A percentile compares a stretch with the other conserved stretches of the same genome.
Conservation (phyloP, 1,139 yeast genomes). For the Hansenula sp. region DNA sequence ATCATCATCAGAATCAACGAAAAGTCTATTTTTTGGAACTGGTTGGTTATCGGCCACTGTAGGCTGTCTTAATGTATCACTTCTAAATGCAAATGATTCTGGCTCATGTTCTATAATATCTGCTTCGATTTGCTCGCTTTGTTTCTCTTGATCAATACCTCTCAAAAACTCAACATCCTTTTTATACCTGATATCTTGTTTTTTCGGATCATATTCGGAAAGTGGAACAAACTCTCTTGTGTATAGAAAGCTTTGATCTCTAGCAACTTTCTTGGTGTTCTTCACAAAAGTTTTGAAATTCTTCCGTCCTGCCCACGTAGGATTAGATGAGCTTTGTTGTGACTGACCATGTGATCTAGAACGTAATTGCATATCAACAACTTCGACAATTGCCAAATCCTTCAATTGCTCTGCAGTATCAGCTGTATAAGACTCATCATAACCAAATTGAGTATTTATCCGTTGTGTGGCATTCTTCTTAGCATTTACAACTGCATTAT, state of each 20-base stretch:
- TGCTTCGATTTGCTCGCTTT: background rate
- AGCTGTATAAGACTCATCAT: slow-evolving; percentile 24
- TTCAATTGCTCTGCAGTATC: slow-evolving; percentile 26
- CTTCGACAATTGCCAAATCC: slow-evolving; percentile 29
- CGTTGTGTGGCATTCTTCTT: slow-evolving; percentile 28
- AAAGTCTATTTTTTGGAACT: slow-evolving; percentile 4
- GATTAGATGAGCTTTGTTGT: slow-evolving; percentile 7
- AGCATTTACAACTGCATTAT: slow-evolving; percentile 23
- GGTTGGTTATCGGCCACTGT: slow-evolving; percentile 1
- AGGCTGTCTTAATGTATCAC: background rate
- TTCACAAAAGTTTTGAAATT: slow-evolving; percentile 34
- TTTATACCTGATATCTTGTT: slow-evolving; percentile 6
- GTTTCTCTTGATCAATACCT: slow-evolving; percentile 7
- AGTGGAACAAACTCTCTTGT: slow-evolving; percentile 23
- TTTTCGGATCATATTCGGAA: slow-evolving; percentile 12
- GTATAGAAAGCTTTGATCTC: slow-evolving; percentile 19
- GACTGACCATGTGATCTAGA: background rate
- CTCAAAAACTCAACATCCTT: slow-evolving; percentile 14
- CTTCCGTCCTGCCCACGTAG: slow-evolving; percentile 27
- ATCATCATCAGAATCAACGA: slow-evolving; percentile 18
- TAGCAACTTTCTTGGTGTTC: slow-evolving; percentile 9
- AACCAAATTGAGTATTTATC: slow-evolving; percentile 26
- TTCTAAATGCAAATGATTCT: slow-evolving; percentile 4
- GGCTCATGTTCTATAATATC: slow-evolving; percentile 2
- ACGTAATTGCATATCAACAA: slow-evolving; percentile 14